Evolutionary conservation across 1,284 basidiomycete genomes (phyloP), one percentile per base, ranked within the genome.

Genomic region (Ganoderma meredithae): DNA sequence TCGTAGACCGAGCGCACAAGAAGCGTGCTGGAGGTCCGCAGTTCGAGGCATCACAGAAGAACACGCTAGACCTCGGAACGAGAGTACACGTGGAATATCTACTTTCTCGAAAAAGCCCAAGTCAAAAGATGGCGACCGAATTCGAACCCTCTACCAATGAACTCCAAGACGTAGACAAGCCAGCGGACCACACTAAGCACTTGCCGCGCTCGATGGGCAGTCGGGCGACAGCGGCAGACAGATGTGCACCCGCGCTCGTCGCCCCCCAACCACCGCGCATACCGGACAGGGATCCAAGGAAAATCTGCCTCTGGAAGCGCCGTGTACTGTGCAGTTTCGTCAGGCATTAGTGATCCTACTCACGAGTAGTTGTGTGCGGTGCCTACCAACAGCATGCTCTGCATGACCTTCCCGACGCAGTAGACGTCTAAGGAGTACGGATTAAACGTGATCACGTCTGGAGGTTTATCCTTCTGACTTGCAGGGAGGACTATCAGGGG

Each of bases 31-130:
- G 27, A 31, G 27, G 27, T 31, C 3, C 27, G 2, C 1, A 31
- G 27, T 31, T 31, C 27, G 27, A 31, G 27, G 27, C 27, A 31
- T 31, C 27, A 3, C 27, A 3, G 27, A 31, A 31, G 27, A 3
- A 31, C 1, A 31, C 27, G 27, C 27, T 31, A 31, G 27, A 31
- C 2, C 27, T 31, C 27, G 27, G 27, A 31, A 84, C 19, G 83
- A 81, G 10, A 9, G 36, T 10, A 10, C 36, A 36, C 9, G 9
- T 6, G 36, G 7, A 8, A 8, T 6, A 3, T 39, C 36, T 39
- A 39, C 31, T 39, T 39, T 6, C 36, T 10, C 10, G 36, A 9
- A 8, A 39, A 10, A 1, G 36, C 36, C 7, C 4, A 1, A 39
- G 36, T 39, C 7, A 39, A 8, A 6, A 39, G 7, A 39, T 8